These are phyloP conservation scores for Kodamaea anthophila DNA, from an alignment of 1,139 yeast genomes.

Conservation along the genomic window DNA sequence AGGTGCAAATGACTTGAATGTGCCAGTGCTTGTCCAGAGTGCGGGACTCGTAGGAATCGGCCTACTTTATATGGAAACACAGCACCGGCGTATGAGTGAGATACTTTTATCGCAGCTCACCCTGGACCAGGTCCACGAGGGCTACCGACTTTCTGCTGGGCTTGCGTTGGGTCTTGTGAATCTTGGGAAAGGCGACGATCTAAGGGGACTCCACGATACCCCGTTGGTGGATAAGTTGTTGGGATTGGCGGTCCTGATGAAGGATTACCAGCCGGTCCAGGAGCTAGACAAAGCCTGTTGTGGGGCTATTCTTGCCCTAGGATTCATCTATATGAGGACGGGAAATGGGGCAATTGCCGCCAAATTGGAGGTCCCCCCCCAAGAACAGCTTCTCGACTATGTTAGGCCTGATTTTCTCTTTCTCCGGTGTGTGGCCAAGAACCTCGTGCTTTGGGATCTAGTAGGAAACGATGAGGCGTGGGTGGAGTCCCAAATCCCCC, in stretches of 20 bases:
- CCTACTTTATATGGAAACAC: slow-evolving; percentile 67
- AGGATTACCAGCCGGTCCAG: slow-evolving; percentile 62
- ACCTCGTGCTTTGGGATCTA: slow-evolving; percentile 73
- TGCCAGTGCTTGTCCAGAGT: slow-evolving; percentile 76
- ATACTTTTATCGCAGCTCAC: slow-evolving; percentile 64
- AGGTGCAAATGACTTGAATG: slow-evolving; percentile 87
- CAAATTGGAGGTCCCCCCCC: slow-evolving; percentile 58
- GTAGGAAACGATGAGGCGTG: slow-evolving; percentile 51
- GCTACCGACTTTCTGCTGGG: slow-evolving; percentile 85
- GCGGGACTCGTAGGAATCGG: slow-evolving; percentile 94
- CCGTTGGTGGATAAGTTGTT: slow-evolving; percentile 64
- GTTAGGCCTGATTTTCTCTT: slow-evolving; percentile 76
- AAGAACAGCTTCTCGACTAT: slow-evolving; percentile 60
- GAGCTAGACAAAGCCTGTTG: slow-evolving; percentile 70
- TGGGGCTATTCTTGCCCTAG: slow-evolving; percentile 76
- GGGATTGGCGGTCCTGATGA: slow-evolving; percentile 53
- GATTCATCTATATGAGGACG: slow-evolving; percentile 68
- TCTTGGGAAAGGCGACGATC: slow-evolving; percentile 66
- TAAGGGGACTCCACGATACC: slow-evolving; percentile 60
- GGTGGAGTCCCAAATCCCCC: slow-evolving; percentile 56
- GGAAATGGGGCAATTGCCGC: slow-evolving; percentile 54
- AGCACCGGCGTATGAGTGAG: slow-evolving; percentile 84
- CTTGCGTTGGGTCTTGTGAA: slow-evolving; percentile 84
- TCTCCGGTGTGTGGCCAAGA: slow-evolving; percentile 60
- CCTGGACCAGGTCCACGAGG: slow-evolving; percentile 61